Base-by-base conservation (phyloP, 2,329 filamentous ascomycete genomes). In the Coniochaeta sp. region DNA sequence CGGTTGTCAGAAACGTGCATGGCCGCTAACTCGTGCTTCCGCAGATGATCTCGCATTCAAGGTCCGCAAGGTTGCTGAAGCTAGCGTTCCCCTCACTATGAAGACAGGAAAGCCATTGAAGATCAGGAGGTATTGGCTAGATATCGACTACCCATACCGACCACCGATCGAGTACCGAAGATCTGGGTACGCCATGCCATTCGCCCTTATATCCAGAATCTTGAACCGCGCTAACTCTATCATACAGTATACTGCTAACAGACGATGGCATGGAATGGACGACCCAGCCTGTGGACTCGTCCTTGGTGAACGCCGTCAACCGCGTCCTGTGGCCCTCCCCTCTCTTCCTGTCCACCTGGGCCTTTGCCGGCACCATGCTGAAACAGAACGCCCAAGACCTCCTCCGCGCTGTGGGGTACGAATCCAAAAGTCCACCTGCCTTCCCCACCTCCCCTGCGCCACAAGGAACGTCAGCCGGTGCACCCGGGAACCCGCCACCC, bases 151-250 rank as follows among this genome's bases (percentile, higher is more conserved):
- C 63, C 87, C 87, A 0, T 71, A 73, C 50, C 74, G 73, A 38
- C 82, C 86, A 47, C 85, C 87, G 1, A 85, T 86, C 6, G 79
- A 78, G 59, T 86, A 83, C 60, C 76, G 80, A 62, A 79, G 83
- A 61, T 80, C 79, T 57, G 86, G 85, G 86, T 89, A 79, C 67
- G 64, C 60, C 58, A 19, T 24, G n/a, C 26, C 24, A 17, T 31
- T 22, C 8, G 6, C 5, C 22, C 17, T n/a, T 3, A 52, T 9
- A 50, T 2, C 6, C 14, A 1, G 1, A 14, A 14, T 14, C 12
- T 4, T 47, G 24, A 28, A 28, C 7, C 26, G 26, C 24, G 24
- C 47, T 52, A 31, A 52, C 47, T 31, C 47, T 52, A n/a, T 9
- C 9, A 5, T 47, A 11, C 64, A 85, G 83, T 1, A 71, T 85